A percentile compares a stretch with the other conserved stretches of the same genome.
Evolutionary conservation across 192 early-diverging fungal genomes (phyloP).

Genomic region (Coemansia sp.): DNA sequence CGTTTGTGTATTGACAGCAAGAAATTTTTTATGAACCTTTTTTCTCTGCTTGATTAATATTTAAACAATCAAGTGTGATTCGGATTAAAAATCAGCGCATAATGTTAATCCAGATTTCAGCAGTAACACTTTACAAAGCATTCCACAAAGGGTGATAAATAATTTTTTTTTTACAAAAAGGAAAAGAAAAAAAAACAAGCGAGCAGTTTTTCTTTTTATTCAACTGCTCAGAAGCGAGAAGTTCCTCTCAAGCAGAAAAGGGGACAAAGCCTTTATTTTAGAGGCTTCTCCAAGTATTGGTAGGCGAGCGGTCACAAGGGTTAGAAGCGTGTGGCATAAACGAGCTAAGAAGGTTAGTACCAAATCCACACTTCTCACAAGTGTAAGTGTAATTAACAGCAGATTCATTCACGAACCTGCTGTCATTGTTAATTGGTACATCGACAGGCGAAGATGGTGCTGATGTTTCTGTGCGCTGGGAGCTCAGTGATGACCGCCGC

Average conservation of each 20-base stretch:
- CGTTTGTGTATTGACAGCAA: not conserved
- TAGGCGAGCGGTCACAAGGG: conserved; percentile 37
- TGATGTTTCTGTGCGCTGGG: conserved; percentile 2
- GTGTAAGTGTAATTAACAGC: conserved; percentile 38
- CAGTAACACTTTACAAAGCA: too few relatives aligned
- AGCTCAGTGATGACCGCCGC: conserved; percentile 32
- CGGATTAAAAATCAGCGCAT: not conserved
- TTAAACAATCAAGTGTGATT: not conserved
- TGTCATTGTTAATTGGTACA: not conserved
- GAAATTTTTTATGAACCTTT: not conserved
- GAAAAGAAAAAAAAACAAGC: not conserved
- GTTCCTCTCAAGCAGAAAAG: too few relatives aligned
- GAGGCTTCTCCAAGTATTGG: conserved; percentile 32
- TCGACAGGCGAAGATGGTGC: conserved; percentile 20
- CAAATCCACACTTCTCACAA: conserved; percentile 47
- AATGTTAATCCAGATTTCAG: not conserved
- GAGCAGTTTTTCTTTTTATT: too few relatives aligned
- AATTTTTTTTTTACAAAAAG: conserved; percentile 10
- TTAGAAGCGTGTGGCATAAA: conserved; percentile 49
- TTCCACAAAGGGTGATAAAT: too few relatives aligned
- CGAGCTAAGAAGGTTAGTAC: conserved; percentile 41
- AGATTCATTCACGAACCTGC: not conserved
- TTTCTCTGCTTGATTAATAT: not conserved
- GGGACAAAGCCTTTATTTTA: conserved; percentile 18
- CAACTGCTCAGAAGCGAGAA: too few relatives aligned